These are phyloP conservation scores for Eimeria mitis DNA, from an alignment of 169 alveolate species.

Conservation along the genomic window DNA sequence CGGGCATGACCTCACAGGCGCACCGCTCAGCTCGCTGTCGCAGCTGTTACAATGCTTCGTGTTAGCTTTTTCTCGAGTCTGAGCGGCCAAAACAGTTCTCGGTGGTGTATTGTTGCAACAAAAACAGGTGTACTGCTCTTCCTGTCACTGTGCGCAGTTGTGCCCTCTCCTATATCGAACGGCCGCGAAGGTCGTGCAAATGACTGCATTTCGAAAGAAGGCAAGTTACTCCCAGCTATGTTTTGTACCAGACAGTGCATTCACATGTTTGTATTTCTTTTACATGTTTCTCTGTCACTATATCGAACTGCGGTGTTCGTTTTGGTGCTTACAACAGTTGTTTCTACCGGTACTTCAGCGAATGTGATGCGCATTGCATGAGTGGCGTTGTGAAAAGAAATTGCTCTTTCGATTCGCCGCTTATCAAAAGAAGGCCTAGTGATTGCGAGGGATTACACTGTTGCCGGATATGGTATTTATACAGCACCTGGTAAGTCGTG, in stretches of 20 bases:
- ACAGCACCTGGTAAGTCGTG: background rate
- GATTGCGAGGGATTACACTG: background rate
- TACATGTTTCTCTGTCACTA: background rate
- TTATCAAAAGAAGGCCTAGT: background rate
- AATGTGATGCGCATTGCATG: constrained; percentile 55
- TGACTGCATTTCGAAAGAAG: constrained; percentile 33
- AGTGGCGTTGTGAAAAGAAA: background rate
- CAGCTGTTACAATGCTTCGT: background rate
- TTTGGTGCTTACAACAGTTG: constrained; percentile 13
- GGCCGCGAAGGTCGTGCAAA: constrained; percentile 54
- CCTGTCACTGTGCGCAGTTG: background rate
- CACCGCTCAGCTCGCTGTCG: background rate
- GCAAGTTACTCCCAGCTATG: constrained; percentile 1
- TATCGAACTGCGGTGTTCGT: background rate
- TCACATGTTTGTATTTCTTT: background rate
- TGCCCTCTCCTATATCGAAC: constrained; percentile 1
- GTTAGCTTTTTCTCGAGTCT: background rate
- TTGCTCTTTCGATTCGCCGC: background rate
- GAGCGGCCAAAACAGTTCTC: background rate
- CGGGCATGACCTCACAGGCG: background rate
- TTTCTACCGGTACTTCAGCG: constrained; percentile 46
- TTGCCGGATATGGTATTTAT: constrained; percentile 57
- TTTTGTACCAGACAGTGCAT: background rate
- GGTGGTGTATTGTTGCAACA: background rate
- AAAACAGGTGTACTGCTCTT: background rate